Evolutionary conservation across 768 basidiomycete species (phyloP).

Genomic region (Pulveroboletus sp.): DNA sequence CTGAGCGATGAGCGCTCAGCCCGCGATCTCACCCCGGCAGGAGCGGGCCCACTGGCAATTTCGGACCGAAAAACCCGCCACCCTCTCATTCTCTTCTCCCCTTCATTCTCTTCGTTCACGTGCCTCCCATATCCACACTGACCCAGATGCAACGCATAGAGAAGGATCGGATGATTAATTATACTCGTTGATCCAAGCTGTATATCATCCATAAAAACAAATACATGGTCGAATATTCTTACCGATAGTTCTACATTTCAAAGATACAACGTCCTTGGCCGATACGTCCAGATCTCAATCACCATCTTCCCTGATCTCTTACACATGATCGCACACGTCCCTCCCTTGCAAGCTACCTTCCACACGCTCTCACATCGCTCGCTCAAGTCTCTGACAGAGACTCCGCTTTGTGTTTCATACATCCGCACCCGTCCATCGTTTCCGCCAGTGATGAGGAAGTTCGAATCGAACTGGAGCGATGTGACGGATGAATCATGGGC

Average conservation of each 20-base stretch:
- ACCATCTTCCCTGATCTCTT: conserved; percentile 78
- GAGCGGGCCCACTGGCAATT: too few relatives aligned
- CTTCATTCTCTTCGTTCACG: too few relatives aligned
- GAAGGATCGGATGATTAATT: background rate
- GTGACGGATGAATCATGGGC: conserved; percentile 91
- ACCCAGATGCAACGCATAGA: too few relatives aligned
- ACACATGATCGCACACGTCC: conserved; percentile 79
- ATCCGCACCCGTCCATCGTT: conserved; percentile 82
- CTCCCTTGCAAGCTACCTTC: conserved; percentile 75
- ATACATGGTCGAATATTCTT: conserved; percentile 7
- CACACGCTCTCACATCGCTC: conserved; percentile 81
- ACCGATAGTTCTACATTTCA: conserved; percentile 10
- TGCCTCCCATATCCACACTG: too few relatives aligned
- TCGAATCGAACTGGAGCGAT: conserved; percentile 79
- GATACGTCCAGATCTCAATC: conserved; percentile 84
- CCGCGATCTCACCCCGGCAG: too few relatives aligned
- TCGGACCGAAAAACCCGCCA: too few relatives aligned
- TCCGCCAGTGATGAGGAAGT: conserved; percentile 80
- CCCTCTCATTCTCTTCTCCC: too few relatives aligned
- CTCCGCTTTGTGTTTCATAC: conserved; percentile 64
- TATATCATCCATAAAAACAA: conserved; percentile 7
- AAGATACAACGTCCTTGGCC: conserved; percentile 33
- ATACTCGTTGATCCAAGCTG: background rate
- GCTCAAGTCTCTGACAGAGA: conserved; percentile 70
- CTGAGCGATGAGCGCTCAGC: too few relatives aligned